Evolutionary conservation across 805 yeast genomes (phyloP), one percentile per base, ranked within the genome.

Genomic region (Monosporozyma aerobia): DNA sequence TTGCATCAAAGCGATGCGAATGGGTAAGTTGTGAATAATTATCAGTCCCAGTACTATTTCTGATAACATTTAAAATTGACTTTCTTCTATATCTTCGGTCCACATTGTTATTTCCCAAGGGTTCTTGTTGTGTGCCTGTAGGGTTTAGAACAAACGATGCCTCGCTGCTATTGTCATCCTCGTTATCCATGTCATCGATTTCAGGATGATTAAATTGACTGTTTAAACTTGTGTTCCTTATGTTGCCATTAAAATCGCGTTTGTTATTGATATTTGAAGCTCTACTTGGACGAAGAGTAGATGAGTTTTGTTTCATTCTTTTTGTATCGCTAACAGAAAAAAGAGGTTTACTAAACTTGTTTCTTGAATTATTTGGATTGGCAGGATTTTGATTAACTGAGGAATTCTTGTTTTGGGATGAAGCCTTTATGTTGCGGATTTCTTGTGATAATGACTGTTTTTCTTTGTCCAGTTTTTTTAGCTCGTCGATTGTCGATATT

Each of bases 91-190:
- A 49, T 44, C 56, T 63, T 14, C 58, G 54, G 25, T 53, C 54
- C 11, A 27, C 39, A 37, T 23, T 54, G 40, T 25, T 39, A 37
- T 19, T 37, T 44, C 25, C 49, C 16, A 48, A 37, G 27, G n/a
- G 27, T n/a, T 48, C 50, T 39, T 45, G 53, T 9, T 27, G 52
- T 2, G 50, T 44, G n/a, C 41, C 46, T 13, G 51, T 51, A 2
- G 71, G 71, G 47, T 67, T 65, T 22, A 67, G 53, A 5, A 67
- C 61, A 51, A 67, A 67, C 1, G 71, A 67, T 3, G 69, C 71
- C 44, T 65, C 71, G 47, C 70, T 67, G 29, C 57, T 64, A 44
- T 58, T 64, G 29, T 64, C 70, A 35, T 56, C 59, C 10, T 52
- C 55, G 27, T 48, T 44, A 5, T 43, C 30, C 27, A 43, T 11